Percentiles rank a stretch among this genome's conserved stretches.
These are phyloP conservation scores for Fusarium citri DNA, from an alignment of 2,329 filamentous ascomycete genomes.

Conservation along the genomic window DNA sequence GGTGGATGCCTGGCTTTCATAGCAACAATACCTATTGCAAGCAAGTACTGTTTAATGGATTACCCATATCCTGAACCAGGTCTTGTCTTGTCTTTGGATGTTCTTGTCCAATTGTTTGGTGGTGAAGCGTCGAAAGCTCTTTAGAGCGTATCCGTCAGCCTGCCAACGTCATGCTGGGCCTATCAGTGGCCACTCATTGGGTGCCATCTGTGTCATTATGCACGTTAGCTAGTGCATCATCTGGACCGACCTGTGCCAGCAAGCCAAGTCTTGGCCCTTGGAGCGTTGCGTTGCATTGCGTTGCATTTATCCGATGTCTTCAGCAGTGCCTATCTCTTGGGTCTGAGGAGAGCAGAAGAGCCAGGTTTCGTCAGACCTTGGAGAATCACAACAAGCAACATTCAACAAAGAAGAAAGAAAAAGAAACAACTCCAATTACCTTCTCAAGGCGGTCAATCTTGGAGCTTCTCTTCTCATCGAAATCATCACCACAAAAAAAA, in stretches of 20 bases:
- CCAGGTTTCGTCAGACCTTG: background rate
- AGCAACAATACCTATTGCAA: conserved; percentile 13
- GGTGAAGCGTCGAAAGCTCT: background rate
- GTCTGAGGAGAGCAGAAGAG: background rate
- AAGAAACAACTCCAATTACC: background rate
- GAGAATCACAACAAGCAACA: background rate
- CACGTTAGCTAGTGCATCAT: conserved; percentile 15
- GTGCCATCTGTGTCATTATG: conserved; percentile 13
- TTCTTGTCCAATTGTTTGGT: conserved; percentile 11
- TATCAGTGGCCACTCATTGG: conserved; percentile 14
- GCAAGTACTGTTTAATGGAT: conserved; percentile 4
- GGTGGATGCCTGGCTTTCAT: conserved; percentile 5
- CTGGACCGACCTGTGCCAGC: conserved; percentile 16
- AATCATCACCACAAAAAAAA: conserved; percentile 36
- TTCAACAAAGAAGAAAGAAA: background rate
- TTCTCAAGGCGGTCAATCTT: conserved; percentile 15
- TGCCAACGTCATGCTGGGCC: conserved; percentile 23
- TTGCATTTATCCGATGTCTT: conserved; percentile 24
- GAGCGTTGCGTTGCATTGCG: conserved; percentile 10
- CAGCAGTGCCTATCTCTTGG: conserved; percentile 2
- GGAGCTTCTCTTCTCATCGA: conserved; percentile 12
- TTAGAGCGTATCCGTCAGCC: conserved; percentile 6
- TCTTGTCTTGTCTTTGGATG: conserved; percentile 2
- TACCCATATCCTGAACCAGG: background rate
- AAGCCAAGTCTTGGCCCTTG: conserved; percentile 9